phyloP scores from a whole-genome alignment of 106 monocot species.

The Triglochin maritima region DNA sequence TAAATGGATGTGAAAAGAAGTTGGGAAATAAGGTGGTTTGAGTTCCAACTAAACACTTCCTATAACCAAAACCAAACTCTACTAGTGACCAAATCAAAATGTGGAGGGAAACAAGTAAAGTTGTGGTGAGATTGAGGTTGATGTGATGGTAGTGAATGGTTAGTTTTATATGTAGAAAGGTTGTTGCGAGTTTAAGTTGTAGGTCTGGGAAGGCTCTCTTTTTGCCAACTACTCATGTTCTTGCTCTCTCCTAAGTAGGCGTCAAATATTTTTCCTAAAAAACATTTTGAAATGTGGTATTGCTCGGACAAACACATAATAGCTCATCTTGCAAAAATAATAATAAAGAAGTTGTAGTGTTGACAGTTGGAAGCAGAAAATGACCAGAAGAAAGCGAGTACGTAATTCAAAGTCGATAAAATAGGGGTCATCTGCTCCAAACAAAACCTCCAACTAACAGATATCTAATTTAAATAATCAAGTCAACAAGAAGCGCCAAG shows the following conservation, averaged over 20 bases:
- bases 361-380: not conserved
- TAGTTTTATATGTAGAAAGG: not conserved
- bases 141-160: not conserved
- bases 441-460: not conserved
- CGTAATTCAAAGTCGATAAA: not conserved
- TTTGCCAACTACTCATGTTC: not conserved
- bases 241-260: not conserved
- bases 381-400: not conserved
- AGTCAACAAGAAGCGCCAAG: constrained; percentile 7
- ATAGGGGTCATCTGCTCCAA: not conserved
- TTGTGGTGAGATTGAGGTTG: not conserved
- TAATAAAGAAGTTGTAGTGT: too few relatives aligned
- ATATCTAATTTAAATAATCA: constrained; percentile 1
- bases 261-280: not conserved
- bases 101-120: not conserved
- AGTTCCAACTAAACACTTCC: constrained; percentile 1
- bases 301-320: not conserved
- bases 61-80: not conserved
- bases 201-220: constrained; percentile 1
- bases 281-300: not conserved
- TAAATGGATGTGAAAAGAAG: not conserved
- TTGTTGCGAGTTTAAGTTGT: not conserved
- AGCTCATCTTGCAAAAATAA: not conserved
- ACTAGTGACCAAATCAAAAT: not conserved
- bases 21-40: not conserved